Evolutionary conservation across 1,284 basidiomycete genomes (phyloP), one percentile per base, ranked within the genome.

Genomic region (Cryptococcus hybrid): DNA sequence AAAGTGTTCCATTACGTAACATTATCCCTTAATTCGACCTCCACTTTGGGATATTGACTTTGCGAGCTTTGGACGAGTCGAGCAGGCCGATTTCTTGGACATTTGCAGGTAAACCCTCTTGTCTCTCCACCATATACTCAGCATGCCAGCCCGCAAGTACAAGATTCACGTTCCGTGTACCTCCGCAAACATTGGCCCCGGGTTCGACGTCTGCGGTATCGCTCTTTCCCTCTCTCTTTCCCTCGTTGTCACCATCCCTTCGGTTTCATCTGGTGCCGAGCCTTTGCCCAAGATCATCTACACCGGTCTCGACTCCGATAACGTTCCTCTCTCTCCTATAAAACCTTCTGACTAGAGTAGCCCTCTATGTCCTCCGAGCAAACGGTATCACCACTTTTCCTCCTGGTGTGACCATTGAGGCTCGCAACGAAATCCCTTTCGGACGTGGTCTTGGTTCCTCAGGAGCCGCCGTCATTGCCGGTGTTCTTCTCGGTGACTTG

Each of bases 341-440:
- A 92, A 99, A 99, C 79, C 85, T 99, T 48, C 91, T 88, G 43
- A 99, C 96, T n/a, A 91, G 96, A 47, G 93, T 97, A 45, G 93
- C 95, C 0, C 87, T 99, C 67, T 99, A 99, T 78, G 89, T 99
- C 60, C 82, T 99, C 13, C 90, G 95, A 39, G 95, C 91, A 75
- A 85, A 95, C 77, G 78, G 80, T 59, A 84, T 90, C 63, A 71
- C 80, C 46, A 80, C 82, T 38, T 96, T 98, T 78, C 95, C 94
- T 3, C 80, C 84, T 5, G 82, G 85, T 58, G 82, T 83, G 68
- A 75, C 72, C 62, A 87, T 99, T 70, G 85, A 89, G 68, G 89
- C 86, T 39, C 81, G 89, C 79, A 99, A 99, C 78, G 86, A 95
- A 76, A 94, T 99, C 61, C 96, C 96, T 2, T 99, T 99, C 72